phyloP scores from a whole-genome alignment of 2,329 filamentous ascomycete genomes.

The Ophiostoma triangulosporum region DNA sequence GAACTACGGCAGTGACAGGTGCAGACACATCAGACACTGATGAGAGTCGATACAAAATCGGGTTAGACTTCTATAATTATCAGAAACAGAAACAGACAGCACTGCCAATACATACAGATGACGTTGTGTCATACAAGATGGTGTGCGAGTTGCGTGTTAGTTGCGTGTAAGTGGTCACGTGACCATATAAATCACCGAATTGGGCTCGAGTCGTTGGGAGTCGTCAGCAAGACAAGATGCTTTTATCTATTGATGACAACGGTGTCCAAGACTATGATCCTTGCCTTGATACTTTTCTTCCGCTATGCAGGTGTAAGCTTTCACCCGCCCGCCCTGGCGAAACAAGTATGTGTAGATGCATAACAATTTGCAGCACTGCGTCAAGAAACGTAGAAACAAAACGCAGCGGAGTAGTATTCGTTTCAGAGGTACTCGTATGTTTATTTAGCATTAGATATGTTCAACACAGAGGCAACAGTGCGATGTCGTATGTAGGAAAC shows the following conservation, averaged over 20 bases:
- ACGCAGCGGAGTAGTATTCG: background rate
- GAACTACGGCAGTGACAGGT: background rate
- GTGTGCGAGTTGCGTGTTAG: background rate
- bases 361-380: background rate
- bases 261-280: too few species aligned
- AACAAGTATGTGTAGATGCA: background rate
- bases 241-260: too few species aligned
- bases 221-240: background rate
- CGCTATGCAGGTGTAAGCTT: background rate
- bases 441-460: too few species aligned
- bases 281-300: too few species aligned
- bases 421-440: too few species aligned
- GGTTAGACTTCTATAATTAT: too few species aligned
- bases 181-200: background rate
- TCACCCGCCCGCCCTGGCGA: background rate
- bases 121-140: too few species aligned
- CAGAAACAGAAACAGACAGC: background rate
- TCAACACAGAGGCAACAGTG: too few species aligned
- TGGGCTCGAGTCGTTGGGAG: background rate
- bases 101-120: background rate
- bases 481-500: background rate
- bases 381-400: background rate
- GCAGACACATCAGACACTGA: background rate
- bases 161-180: constrained; percentile 2
- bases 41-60: too few species aligned